Percentiles rank a stretch among this genome's conserved stretches.
Conservation (phyloP, 805 yeast genomes). For the Nakazawaea ambrosiae region DNA sequence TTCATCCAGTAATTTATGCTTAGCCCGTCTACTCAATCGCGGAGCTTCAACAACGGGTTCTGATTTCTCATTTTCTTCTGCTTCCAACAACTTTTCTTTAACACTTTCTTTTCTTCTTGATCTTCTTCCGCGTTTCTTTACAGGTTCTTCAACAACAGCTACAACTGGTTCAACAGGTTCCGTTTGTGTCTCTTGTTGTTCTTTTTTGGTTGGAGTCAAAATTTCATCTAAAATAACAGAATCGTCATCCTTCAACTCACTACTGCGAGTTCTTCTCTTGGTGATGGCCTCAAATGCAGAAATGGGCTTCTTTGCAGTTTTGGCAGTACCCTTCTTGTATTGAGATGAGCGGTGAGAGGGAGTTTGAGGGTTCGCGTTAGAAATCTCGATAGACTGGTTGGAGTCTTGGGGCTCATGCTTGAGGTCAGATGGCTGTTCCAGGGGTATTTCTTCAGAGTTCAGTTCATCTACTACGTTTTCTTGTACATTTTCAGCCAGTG, state of each 20-base stretch:
- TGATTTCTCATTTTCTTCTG: not conserved
- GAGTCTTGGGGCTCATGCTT: not conserved
- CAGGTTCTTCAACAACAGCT: too few relatives aligned
- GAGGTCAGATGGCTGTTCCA: not conserved
- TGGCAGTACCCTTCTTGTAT: not conserved
- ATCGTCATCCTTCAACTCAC: not conserved
- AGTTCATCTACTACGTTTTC: not conserved
- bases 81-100: too few relatives aligned
- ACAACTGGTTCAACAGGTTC: not conserved
- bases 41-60: not conserved
- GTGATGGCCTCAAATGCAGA: slow-evolving; percentile 10
- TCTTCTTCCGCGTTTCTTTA: not conserved
- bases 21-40: too few relatives aligned
- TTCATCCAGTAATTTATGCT: too few relatives aligned
- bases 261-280: not conserved
- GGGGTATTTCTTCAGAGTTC: not conserved
- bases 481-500: not conserved
- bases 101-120: not conserved
- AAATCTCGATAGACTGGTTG: not conserved
- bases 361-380: not conserved
- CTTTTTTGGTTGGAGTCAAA: not conserved
- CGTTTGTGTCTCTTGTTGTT: not conserved
- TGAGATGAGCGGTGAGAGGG: too few relatives aligned
- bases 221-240: slow-evolving; percentile 3
- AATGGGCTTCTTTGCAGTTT: slow-evolving; percentile 2